phyloP scores from a whole-genome alignment of 306 rosid species.

The Fagus crenata region DNA sequence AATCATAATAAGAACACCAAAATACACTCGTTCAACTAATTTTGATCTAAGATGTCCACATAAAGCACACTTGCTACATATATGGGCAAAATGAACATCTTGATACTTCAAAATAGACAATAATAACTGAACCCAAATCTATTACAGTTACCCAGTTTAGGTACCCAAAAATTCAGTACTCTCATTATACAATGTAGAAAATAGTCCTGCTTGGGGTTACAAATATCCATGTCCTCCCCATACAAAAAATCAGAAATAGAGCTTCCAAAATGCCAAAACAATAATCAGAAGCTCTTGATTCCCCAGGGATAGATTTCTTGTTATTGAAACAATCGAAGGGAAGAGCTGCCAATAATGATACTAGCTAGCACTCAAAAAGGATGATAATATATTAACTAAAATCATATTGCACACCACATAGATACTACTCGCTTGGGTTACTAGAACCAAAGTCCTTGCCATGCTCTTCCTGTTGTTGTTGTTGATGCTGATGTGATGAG shows the following conservation, averaged over 20 bases:
- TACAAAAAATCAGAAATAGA: not conserved
- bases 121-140: not conserved
- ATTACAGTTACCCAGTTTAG: not conserved
- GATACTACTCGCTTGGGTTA: constrained; percentile 6
- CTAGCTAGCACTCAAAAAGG: not conserved
- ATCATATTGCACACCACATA: not conserved
- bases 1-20: not conserved
- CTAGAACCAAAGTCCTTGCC: constrained; percentile 9
- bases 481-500: constrained; percentile 22
- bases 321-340: not conserved
- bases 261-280: constrained; percentile 3
- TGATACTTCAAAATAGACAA: not conserved
- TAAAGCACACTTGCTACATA: not conserved
- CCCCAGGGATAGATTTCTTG: not conserved
- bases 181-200: not conserved
- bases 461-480: constrained; percentile 26
- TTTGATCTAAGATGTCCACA: not conserved
- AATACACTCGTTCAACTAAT: not conserved
- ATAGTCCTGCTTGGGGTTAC: not conserved
- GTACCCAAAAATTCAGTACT: not conserved
- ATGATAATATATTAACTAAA: not conserved
- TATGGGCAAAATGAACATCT: not conserved
- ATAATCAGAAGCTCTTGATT: not conserved
- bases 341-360: not conserved
- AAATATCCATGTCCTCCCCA: constrained; percentile 1